A percentile compares a stretch with the other conserved stretches of the same genome.
phyloP scores from a whole-genome alignment of 108 stramenopile genomes.

The Cyclotella choctawhatcheeana region DNA sequence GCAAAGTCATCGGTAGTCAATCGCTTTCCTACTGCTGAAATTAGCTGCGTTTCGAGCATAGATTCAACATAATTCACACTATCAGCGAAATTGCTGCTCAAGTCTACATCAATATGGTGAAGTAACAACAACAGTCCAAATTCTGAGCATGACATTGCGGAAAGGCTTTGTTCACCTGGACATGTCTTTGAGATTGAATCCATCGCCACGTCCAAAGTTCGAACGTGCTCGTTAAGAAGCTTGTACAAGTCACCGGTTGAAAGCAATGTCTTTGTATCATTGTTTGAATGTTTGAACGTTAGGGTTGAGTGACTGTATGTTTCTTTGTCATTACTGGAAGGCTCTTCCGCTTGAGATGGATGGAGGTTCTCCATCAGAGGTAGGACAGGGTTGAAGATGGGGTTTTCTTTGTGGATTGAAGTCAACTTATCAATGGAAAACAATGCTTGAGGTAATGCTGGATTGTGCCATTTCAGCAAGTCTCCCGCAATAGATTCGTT shows the following conservation, averaged over 20 bases:
- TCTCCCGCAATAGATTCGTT: background rate
- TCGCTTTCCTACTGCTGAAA: conserved; percentile 77
- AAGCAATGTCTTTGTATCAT: conserved; percentile 18
- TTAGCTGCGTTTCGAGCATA: conserved; percentile 62
- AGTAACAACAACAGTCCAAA: conserved; percentile 11
- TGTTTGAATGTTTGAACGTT: no score
- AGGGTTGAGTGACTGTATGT: conserved; percentile 3
- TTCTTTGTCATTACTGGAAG: background rate
- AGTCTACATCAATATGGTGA: conserved; percentile 14
- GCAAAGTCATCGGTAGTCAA: conserved; percentile 65
- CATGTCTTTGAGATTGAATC: conserved; percentile 2
- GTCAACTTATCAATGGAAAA: background rate
- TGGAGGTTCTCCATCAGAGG: conserved; percentile 57
- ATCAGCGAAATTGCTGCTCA: conserved; percentile 17
- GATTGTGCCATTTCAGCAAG: conserved; percentile 31
- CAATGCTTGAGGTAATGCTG: conserved; percentile 24
- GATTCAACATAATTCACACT: conserved; percentile 62
- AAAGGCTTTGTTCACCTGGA: conserved; percentile 8
- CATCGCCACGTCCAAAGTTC: conserved; percentile 30
- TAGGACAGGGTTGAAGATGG: conserved; percentile 66
- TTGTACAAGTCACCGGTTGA: conserved; percentile 26
- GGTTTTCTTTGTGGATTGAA: conserved; percentile 9
- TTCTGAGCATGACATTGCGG: conserved; percentile 22
- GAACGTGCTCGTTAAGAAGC: conserved; percentile 38
- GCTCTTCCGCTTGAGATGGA: background rate